Percentiles rank a stretch among this genome's conserved stretches.
Evolutionary conservation across 208 protist genomes (phyloP).

Genomic region (Zelonia costaricensis): DNA sequence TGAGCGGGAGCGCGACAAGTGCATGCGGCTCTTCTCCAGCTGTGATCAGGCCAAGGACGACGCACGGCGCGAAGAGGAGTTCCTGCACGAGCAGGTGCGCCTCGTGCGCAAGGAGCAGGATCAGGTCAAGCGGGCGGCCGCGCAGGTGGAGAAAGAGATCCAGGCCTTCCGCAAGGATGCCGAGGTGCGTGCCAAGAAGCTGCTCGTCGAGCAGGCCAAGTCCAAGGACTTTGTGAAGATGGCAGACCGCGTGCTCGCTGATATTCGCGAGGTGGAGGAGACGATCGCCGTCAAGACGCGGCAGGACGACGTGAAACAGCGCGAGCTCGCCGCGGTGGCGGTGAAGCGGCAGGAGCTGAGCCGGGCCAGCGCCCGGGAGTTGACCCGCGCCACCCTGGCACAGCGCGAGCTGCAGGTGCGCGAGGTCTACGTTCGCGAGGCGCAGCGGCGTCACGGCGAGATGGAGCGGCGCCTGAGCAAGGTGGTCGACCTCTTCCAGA

Average conservation of each 20-base stretch:
- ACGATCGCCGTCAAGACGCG: constrained; percentile 51
- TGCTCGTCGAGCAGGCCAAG: constrained; percentile 86
- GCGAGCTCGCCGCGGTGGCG: constrained; percentile 68
- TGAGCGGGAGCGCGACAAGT: constrained; percentile 74
- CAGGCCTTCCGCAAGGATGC: constrained; percentile 64
- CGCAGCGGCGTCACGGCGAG: constrained; percentile 63
- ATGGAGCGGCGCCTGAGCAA: constrained; percentile 74
- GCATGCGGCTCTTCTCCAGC: constrained; percentile 43
- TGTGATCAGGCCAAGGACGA: constrained; percentile 60
- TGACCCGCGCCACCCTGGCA: constrained; percentile 65
- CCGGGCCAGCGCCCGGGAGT: constrained; percentile 85
- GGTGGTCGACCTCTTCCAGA: constrained; percentile 84
- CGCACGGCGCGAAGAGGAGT: constrained; percentile 28
- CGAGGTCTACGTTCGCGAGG: constrained; percentile 51
- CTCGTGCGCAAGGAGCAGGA: constrained; percentile 69
- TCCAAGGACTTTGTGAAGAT: constrained; percentile 75
- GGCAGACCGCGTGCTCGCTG: constrained; percentile 43
- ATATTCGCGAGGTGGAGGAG: constrained; percentile 78
- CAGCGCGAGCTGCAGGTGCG: constrained; percentile 92
- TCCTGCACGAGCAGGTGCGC: constrained; percentile 60
- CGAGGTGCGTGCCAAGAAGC: constrained; percentile 76
- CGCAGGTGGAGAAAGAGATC: constrained; percentile 55
- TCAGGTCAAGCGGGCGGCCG: constrained; percentile 42
- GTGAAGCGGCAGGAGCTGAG: constrained; percentile 81
- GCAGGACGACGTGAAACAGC: constrained; percentile 78